A percentile compares a stretch with the other conserved stretches of the same genome.
phyloP scores from a whole-genome alignment of 306 rosid species.

The Prunus salicina region DNA sequence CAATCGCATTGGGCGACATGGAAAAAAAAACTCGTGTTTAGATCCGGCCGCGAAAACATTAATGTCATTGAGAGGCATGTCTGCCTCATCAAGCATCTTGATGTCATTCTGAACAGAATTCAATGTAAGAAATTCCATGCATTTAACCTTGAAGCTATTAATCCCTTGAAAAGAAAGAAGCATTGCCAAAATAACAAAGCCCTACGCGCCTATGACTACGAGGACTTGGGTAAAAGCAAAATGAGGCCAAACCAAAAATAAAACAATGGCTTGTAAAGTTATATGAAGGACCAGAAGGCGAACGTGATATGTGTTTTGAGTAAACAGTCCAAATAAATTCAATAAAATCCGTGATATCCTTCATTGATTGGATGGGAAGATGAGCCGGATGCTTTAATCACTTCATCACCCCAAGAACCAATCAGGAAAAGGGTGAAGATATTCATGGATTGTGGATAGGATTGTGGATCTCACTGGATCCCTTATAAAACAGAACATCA shows the following conservation, averaged over 20 bases:
- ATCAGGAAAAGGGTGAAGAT: slow-evolving; percentile 10
- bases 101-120: no score
- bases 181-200: no score
- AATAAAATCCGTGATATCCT: neutral
- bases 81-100: no score
- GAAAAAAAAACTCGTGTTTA: no score
- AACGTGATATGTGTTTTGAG: neutral
- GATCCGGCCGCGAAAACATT: no score
- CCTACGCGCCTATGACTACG: no score
- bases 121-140: no score
- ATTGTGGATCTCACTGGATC: slow-evolving; percentile 2
- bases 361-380: neutral
- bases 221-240: neutral
- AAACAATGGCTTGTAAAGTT: no score
- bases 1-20: no score
- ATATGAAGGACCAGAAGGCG: neutral
- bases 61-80: no score
- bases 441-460: slow-evolving; percentile 10
- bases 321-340: neutral
- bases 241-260: neutral
- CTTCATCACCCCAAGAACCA: slow-evolving; percentile 5
- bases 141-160: no score
- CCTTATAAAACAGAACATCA: neutral
- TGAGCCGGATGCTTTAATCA: slow-evolving; percentile 12
- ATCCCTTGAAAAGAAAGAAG: no score